These are phyloP conservation scores for Xerophyta viscosa DNA, from an alignment of 106 monocot species.

Conservation along the genomic window DNA sequence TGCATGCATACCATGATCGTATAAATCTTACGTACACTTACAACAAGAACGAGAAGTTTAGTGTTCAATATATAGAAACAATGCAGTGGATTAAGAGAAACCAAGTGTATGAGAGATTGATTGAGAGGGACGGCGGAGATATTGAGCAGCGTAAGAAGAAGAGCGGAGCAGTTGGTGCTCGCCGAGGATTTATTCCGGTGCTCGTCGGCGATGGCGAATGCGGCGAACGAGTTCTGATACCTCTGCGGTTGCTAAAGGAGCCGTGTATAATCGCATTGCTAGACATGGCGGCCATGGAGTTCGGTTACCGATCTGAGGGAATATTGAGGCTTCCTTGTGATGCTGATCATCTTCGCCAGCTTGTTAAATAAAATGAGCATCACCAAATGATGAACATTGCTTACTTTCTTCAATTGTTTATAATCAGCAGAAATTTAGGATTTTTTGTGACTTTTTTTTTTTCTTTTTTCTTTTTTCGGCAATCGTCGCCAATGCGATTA, in stretches of 20 bases:
- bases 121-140: not conserved
- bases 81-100: too few relatives aligned
- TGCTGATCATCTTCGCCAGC: constrained; percentile 5
- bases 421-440: not conserved
- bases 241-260: constrained; percentile 14
- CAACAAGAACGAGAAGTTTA: too few relatives aligned
- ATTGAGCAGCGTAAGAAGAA: not conserved
- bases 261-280: constrained; percentile 12
- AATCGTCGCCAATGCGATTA: too few relatives aligned
- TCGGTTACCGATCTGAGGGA: constrained; percentile 23
- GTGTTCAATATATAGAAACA: too few relatives aligned
- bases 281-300: constrained; percentile 26
- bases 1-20: too few relatives aligned
- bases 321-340: constrained; percentile 25
- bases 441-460: too few relatives aligned
- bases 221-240: constrained; percentile 20
- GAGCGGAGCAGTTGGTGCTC: too few relatives aligned
- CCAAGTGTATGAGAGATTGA: not conserved
- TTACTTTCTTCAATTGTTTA: not conserved
- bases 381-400: not conserved
- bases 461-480: too few relatives aligned
- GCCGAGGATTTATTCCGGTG: constrained; percentile 21
- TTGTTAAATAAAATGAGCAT: not conserved
- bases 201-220: constrained; percentile 12
- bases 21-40: too few relatives aligned